phyloP scores from a whole-genome alignment of 805 yeast genomes.

The Metschnikowia shivogae region DNA sequence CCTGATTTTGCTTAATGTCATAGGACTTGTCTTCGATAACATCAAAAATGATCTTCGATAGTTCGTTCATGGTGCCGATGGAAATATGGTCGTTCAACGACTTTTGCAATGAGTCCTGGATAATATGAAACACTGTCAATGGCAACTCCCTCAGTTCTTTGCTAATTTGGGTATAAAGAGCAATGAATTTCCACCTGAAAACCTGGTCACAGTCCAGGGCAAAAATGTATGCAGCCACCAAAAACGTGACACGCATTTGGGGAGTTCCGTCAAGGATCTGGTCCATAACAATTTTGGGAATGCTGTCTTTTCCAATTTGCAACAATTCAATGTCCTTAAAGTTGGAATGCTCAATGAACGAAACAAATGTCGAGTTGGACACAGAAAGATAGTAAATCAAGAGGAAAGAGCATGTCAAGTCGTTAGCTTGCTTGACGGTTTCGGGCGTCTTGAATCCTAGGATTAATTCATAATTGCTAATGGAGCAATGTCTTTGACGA shows the following conservation, averaged over 20 bases:
- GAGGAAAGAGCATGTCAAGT: constrained; percentile 18
- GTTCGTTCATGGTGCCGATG: constrained; percentile 23
- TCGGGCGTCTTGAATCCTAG: not conserved
- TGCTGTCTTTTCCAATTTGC: constrained; percentile 13
- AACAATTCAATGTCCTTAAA: constrained; percentile 11
- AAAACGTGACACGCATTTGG: constrained; percentile 22
- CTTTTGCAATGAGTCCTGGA: constrained; percentile 25
- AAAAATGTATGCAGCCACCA: constrained; percentile 30
- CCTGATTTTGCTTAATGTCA: constrained; percentile 1
- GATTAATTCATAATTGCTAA: constrained; percentile 13
- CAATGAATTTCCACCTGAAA: constrained; percentile 29
- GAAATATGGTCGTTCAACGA: constrained; percentile 27
- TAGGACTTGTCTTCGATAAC: constrained; percentile 17
- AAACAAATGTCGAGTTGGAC: constrained; percentile 23
- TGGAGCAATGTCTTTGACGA: constrained; percentile 48
- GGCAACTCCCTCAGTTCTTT: constrained; percentile 19
- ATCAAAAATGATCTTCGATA: constrained; percentile 25
- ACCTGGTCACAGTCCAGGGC: constrained; percentile 24
- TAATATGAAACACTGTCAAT: constrained; percentile 28
- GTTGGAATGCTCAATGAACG: constrained; percentile 21
- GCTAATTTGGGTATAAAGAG: constrained; percentile 27
- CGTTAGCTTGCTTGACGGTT: not conserved
- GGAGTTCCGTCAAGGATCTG: constrained; percentile 19
- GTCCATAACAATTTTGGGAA: constrained; percentile 30
- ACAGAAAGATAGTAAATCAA: constrained; percentile 31